Base-by-base conservation (phyloP, 2,329 filamentous ascomycete genomes). In the Dendrostoma leiphaemia region DNA sequence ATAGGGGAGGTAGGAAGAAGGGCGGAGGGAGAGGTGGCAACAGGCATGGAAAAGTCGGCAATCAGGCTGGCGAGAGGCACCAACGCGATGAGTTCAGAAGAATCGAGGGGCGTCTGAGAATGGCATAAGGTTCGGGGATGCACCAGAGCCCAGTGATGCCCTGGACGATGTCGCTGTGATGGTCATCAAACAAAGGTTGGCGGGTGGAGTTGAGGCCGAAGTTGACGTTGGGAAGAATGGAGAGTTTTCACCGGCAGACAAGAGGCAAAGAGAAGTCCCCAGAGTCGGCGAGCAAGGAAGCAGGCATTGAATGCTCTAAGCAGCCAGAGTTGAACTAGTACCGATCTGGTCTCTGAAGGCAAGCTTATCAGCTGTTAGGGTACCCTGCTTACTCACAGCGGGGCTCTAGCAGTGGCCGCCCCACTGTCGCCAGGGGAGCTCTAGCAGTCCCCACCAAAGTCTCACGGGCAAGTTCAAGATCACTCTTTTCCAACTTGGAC, bases 1-100 rank as follows among this genome's bases (percentile, higher is more conserved):
- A 90, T 81, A 82, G 86, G 86, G 78, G 90, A 88, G 80, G 89
- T 84, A 83, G 85, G 84, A 80, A 86, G 81, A 69, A 76, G 73
- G 74, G 86, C 80, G 74, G 85, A 82, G 71, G 81, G 80, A 64
- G 84, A 82, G 76, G 89, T 88, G 77, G 89, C 85, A 83, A 89
- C 83, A 87, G 86, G 86, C 90, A 95, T 95, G 82, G 89, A 53
- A 43, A 54, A 31, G 41, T 34, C 28, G 38, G 46, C 48, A 87
- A 82, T 77, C 76, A 74, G 74, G 71, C 72, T 66, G 71, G 13
- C 17, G 17, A 46, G 29, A 87, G 81, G 77, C 75, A 73, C 71
- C 68, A 70, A 66, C 64, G 57, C 37, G 23, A 21, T 37, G 53
- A 37, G 48, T 45, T 56, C 44, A 57, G 31, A 34, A 48, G 48